phyloP scores from a whole-genome alignment of 208 protist species.

The Leishmania mexicana region DNA sequence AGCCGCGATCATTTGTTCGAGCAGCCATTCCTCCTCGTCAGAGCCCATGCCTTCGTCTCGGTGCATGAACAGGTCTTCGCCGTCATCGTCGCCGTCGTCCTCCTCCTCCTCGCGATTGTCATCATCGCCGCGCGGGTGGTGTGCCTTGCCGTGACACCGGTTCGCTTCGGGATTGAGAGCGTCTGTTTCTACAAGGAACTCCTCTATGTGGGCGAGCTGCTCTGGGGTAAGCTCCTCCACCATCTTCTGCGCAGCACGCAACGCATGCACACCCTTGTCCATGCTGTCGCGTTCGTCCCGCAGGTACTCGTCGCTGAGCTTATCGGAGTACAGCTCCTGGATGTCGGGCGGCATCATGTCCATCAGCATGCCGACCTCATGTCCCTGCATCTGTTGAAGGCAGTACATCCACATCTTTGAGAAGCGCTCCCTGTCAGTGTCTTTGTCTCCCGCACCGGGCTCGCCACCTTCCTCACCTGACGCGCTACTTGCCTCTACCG shows the following conservation, averaged over 20 bases:
- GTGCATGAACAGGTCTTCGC: conserved; percentile 51
- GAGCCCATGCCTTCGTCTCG: conserved; percentile 61
- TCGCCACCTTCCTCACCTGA: background rate
- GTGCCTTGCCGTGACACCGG: background rate
- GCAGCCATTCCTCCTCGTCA: conserved; percentile 84
- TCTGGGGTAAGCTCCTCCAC: conserved; percentile 40
- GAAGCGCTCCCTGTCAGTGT: conserved; percentile 24
- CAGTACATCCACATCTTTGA: conserved; percentile 32
- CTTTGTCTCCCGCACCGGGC: background rate
- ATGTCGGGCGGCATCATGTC: conserved; percentile 52
- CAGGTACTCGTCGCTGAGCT: conserved; percentile 36
- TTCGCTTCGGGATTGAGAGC: conserved; percentile 15
- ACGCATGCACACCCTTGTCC: conserved; percentile 31
- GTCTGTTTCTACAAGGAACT: conserved; percentile 35
- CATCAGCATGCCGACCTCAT: conserved; percentile 54
- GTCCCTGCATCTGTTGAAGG: conserved; percentile 33
- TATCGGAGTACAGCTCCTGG: conserved; percentile 40
- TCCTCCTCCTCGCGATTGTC: conserved; percentile 1
- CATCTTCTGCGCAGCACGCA: conserved; percentile 35
- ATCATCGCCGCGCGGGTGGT: background rate
- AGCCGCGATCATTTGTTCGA: conserved; percentile 78
- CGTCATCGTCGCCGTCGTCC: conserved; percentile 15
- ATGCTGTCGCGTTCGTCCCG: conserved; percentile 24
- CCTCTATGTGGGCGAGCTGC: conserved; percentile 42
- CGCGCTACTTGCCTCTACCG: background rate